Conservation (phyloP, 2,329 filamentous ascomycete species). For the Exophiala sp. region DNA sequence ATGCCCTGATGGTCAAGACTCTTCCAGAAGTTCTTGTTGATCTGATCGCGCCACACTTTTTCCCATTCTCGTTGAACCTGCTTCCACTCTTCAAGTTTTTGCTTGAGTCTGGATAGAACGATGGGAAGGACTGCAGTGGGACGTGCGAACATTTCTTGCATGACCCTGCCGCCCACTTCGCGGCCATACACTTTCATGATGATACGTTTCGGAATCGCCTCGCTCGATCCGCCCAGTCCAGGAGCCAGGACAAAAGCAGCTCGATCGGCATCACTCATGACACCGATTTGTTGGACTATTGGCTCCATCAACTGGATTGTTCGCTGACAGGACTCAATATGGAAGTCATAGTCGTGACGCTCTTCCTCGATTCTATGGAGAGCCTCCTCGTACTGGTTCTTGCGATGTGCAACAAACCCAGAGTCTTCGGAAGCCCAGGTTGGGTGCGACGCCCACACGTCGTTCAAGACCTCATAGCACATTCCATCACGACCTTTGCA, state of each 20-base stretch:
- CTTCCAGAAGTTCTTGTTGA: slow-evolving; percentile 88
- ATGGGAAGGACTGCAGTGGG: slow-evolving; percentile 86
- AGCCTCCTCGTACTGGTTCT: slow-evolving; percentile 91
- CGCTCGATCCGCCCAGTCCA: slow-evolving; percentile 84
- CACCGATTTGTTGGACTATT: slow-evolving; percentile 81
- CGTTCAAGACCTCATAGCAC: slow-evolving; percentile 87
- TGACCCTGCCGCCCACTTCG: slow-evolving; percentile 76
- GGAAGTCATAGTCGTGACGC: slow-evolving; percentile 96
- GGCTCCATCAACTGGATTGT: slow-evolving; percentile 95
- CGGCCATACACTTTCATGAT: slow-evolving; percentile 94
- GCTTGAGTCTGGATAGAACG: slow-evolving; percentile 80
- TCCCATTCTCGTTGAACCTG: slow-evolving; percentile 97
- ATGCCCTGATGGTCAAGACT: slow-evolving; percentile 96
- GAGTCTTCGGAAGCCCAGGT: slow-evolving; percentile 98
- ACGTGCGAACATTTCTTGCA: slow-evolving; percentile 75
- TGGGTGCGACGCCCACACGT: slow-evolving; percentile 97
- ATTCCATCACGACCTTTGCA: slow-evolving; percentile 94
- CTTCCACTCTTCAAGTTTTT: slow-evolving; percentile 96
- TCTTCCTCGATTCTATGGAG: slow-evolving; percentile 96
- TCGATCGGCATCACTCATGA: slow-evolving; percentile 67
- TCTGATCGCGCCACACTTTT: slow-evolving; percentile 96
- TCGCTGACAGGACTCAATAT: slow-evolving; percentile 90
- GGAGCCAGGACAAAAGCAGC: slow-evolving; percentile 70
- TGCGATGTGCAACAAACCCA: slow-evolving; percentile 93
- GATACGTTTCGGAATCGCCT: slow-evolving; percentile 93